These are phyloP conservation scores for maize (Zea mays) DNA, from an alignment of 176 grass and related monocot species.

Conservation along the genomic window Zm-B73-REFERENCE-NAM-5.0 NC_050100.1:34502001-34502500, in stretches of 20 bases:
- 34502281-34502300: constrained; percentile 13
- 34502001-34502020: no score
- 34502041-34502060: no score
- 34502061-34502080: no score
- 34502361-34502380: background rate
- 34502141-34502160: background rate
- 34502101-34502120: no score
- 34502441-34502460: background rate
- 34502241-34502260: background rate
- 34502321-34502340: background rate
- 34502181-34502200: constrained; percentile 3
- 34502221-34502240: background rate
- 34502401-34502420: background rate
- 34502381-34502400: background rate
- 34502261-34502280: constrained; percentile 10
- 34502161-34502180: background rate
- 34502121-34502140: no score
- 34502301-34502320: background rate
- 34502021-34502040: no score
- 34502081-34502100: no score
- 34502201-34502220: background rate
- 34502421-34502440: background rate
- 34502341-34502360: background rate
- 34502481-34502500: background rate
- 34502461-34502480: background rate